These are phyloP conservation scores for Diaporthe humulicola DNA, from an alignment of 2,329 filamentous ascomycete genomes.

Conservation along the genomic window DNA sequence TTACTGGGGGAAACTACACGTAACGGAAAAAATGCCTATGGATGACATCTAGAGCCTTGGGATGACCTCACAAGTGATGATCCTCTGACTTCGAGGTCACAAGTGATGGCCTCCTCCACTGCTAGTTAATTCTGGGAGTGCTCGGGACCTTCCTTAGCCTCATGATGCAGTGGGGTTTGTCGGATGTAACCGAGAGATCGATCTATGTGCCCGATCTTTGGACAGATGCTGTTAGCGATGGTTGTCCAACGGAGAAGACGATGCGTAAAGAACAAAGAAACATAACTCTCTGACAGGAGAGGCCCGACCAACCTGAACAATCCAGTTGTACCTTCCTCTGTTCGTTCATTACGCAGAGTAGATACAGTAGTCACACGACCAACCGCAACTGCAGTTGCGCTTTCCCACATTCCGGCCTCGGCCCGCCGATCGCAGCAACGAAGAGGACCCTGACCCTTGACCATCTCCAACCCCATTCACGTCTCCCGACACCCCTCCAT, in stretches of 20 bases:
- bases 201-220: not conserved
- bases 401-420: conserved; percentile 22
- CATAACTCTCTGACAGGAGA: too few relatives aligned
- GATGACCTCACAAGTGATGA: not conserved
- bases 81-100: too few relatives aligned
- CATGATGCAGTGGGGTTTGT: not conserved
- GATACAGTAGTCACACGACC: too few relatives aligned
- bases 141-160: not conserved
- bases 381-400: too few relatives aligned
- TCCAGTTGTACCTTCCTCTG: not conserved
- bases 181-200: conserved; percentile 10
- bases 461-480: conserved; percentile 7
- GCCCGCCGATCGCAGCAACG: conserved; percentile 14
- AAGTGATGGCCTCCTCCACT: not conserved
- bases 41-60: too few relatives aligned
- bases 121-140: not conserved
- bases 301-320: not conserved
- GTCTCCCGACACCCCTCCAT: conserved; percentile 26
- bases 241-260: not conserved
- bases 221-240: conserved; percentile 1
- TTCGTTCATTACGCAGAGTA: not conserved
- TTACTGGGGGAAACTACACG: not conserved
- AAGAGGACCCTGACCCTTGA: conserved; percentile 10
- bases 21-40: not conserved
- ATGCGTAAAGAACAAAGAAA: not conserved